A percentile compares a stretch with the other conserved stretches of the same genome.
These are phyloP conservation scores for Mucor lusitanicus DNA, from an alignment of 371 early-diverging fungal species.

Conservation along the genomic window DNA sequence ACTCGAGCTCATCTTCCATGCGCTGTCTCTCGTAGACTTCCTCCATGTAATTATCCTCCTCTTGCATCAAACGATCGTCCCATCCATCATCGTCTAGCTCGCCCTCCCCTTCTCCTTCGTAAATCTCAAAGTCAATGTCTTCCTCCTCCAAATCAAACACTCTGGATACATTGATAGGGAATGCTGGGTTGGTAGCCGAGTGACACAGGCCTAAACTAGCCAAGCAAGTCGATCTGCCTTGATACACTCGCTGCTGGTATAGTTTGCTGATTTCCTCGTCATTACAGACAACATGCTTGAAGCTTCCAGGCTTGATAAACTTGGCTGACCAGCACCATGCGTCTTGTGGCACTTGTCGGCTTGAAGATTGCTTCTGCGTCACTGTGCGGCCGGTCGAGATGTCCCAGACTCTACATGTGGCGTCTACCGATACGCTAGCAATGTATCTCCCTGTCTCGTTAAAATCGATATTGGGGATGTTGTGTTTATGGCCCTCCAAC, in stretches of 20 bases:
- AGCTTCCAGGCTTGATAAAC: conserved; percentile 34
- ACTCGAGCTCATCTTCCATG: conserved; percentile 12
- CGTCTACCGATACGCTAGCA: conserved; percentile 62
- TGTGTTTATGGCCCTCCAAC: conserved; percentile 59
- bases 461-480: conserved; percentile 66
- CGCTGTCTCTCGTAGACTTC: conserved; percentile 11
- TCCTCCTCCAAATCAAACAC: conserved; percentile 19
- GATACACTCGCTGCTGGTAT: conserved; percentile 10
- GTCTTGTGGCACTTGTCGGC: background rate
- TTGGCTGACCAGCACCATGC: conserved; percentile 50
- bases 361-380: conserved; percentile 8
- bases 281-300: conserved; percentile 28
- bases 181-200: conserved; percentile 34
- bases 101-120: conserved; percentile 7
- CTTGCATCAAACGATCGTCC: conserved; percentile 4
- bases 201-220: conserved; percentile 29
- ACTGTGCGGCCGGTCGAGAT: conserved; percentile 28
- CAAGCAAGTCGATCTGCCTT: conserved; percentile 24
- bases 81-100: background rate
- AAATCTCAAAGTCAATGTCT: conserved; percentile 17
- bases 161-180: conserved; percentile 22
- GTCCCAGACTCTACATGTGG: conserved; percentile 54
- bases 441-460: conserved; percentile 54
- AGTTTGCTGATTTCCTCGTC: conserved; percentile 20
- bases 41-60: conserved; percentile 9